Conservation (phyloP, 257 asterid species). For the Solanum paucissectum region DNA sequence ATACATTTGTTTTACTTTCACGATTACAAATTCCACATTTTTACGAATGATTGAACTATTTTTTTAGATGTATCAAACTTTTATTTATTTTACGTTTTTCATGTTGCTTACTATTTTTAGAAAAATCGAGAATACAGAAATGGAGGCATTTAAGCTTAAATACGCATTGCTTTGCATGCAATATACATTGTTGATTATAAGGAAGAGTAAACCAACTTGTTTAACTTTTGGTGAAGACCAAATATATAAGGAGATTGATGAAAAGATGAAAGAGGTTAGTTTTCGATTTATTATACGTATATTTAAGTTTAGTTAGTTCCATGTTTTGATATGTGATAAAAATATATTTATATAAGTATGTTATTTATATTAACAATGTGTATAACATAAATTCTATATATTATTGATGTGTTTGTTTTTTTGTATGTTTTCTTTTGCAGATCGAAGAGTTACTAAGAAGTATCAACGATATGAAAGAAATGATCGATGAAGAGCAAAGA, state of each 20-base stretch:
- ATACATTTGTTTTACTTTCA: neutral
- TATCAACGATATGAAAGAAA: neutral
- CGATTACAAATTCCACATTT: too few species aligned
- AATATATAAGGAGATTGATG: neutral
- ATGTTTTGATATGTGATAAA: neutral
- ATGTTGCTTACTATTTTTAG: neutral
- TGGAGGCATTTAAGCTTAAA: neutral
- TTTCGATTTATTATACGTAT: too few species aligned
- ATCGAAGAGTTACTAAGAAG: neutral
- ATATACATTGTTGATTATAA: neutral
- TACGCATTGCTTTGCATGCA: neutral
- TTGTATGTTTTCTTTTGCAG: neutral
- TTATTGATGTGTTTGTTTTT: neutral
- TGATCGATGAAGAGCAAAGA: neutral
- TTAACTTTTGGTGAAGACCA: neutral
- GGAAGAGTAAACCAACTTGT: neutral
- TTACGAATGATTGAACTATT: too few species aligned
- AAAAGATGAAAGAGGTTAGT: neutral
- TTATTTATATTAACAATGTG: neutral
- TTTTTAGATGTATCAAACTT: neutral
- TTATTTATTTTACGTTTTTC: too few species aligned
- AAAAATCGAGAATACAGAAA: neutral
- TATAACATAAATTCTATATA: rapidly evolving
- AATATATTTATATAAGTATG: neutral
- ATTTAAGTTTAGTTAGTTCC: neutral